phyloP scores from a whole-genome alignment of 2,329 filamentous ascomycete species.

The Diaporthe batatas region DNA sequence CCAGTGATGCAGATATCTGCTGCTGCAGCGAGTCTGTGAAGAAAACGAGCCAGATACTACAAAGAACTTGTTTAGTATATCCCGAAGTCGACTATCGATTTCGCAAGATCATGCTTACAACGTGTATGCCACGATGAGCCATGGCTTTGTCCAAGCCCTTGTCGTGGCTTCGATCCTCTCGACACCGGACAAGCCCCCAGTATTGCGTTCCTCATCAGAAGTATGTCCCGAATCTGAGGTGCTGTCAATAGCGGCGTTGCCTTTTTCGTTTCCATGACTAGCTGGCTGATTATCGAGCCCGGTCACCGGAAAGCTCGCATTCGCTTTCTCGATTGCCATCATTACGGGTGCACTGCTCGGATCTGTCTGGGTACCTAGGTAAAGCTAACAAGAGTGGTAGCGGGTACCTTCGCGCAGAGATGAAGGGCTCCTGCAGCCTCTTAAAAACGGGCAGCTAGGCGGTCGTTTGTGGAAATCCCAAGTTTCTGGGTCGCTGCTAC shows the following conservation, averaged over 20 bases:
- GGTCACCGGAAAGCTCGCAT: not conserved
- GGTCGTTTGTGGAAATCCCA: not conserved
- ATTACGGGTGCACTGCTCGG: not conserved
- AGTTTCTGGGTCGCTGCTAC: slow-evolving; percentile 5
- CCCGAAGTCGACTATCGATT: too few relatives aligned
- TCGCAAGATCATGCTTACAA: slow-evolving; percentile 51
- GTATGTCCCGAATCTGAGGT: not conserved
- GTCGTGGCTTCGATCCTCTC: slow-evolving; percentile 63
- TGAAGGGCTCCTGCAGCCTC: not conserved
- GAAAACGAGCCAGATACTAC: slow-evolving; percentile 29
- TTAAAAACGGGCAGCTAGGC: not conserved
- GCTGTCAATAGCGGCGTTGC: slow-evolving; percentile 2
- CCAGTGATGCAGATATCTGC: slow-evolving; percentile 22
- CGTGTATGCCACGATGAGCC: slow-evolving; percentile 58
- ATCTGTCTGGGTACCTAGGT: not conserved
- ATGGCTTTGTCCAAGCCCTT: slow-evolving; percentile 56
- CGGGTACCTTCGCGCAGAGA: not conserved
- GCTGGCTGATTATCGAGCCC: not conserved
- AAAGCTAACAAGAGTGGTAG: not conserved
- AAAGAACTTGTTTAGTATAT: not conserved
- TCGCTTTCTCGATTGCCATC: slow-evolving; percentile 7
- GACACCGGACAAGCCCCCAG: slow-evolving; percentile 58
- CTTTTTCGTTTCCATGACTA: not conserved
- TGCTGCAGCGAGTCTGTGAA: slow-evolving; percentile 39
- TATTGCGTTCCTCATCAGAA: slow-evolving; percentile 10